These are phyloP conservation scores for Rhizopus delemar DNA, from an alignment of 371 early-diverging fungal genomes.

Conservation along the genomic window DNA sequence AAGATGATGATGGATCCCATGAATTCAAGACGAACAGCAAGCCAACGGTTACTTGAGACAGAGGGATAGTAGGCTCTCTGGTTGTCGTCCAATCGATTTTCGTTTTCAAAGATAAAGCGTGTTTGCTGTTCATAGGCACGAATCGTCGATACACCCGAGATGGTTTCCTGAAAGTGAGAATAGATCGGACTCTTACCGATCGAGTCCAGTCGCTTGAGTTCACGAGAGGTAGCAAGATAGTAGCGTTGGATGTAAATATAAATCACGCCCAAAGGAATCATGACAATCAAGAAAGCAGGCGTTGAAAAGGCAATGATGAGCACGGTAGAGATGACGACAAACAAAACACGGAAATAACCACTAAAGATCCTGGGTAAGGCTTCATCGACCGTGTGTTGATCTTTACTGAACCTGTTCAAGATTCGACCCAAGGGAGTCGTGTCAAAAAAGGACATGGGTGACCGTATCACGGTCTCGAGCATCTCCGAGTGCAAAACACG, in stretches of 20 bases:
- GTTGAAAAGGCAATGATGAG: conserved; percentile 62
- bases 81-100: conserved; percentile 76
- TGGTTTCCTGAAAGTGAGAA: conserved; percentile 80
- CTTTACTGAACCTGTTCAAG: conserved; percentile 85
- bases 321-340: conserved; percentile 59
- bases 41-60: conserved; percentile 85
- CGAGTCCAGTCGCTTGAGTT: conserved; percentile 81
- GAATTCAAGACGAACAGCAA: conserved; percentile 88
- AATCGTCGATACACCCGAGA: conserved; percentile 76
- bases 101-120: conserved; percentile 77
- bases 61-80: conserved; percentile 80
- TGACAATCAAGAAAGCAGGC: conserved; percentile 58
- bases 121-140: conserved; percentile 77
- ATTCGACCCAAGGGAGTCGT: conserved; percentile 88
- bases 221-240: conserved; percentile 75
- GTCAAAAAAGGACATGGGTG: conserved; percentile 89
- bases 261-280: conserved; percentile 57
- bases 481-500: conserved; percentile 61
- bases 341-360: conserved; percentile 56
- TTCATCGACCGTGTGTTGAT: conserved; percentile 85
- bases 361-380: conserved; percentile 65
- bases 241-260: conserved; percentile 70
- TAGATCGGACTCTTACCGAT: conserved; percentile 82
- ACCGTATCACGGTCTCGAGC: conserved; percentile 53
- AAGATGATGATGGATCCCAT: conserved; percentile 68